These are phyloP conservation scores for Hymenotorrendiella dingleyae DNA, from an alignment of 2,329 filamentous ascomycete genomes.

Conservation along the genomic window DNA sequence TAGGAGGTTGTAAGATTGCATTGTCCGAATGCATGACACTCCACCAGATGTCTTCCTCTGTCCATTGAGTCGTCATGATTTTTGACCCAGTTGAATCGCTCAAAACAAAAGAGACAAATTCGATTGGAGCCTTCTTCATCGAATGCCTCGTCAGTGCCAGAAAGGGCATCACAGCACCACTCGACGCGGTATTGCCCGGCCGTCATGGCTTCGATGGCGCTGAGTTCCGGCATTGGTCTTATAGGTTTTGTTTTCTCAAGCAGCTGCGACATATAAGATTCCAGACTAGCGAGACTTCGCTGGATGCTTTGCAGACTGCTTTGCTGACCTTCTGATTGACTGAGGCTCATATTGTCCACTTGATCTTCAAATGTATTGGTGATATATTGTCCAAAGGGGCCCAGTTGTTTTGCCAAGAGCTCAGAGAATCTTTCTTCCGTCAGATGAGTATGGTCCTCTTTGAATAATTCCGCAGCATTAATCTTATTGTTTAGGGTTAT, in stretches of 20 bases:
- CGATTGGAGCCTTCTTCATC: neutral
- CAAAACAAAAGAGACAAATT: neutral
- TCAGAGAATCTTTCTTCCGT: neutral
- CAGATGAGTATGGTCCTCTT: neutral
- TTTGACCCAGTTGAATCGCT: neutral
- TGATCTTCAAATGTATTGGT: neutral
- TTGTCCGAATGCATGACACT: neutral
- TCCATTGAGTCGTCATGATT: neutral
- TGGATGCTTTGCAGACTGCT: neutral
- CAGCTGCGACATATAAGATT: neutral
- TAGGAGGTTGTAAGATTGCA: neutral
- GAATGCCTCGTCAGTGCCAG: neutral
- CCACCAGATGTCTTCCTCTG: neutral
- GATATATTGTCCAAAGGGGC: neutral
- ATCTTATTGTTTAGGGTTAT: neutral
- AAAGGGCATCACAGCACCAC: neutral
- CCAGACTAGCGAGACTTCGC: neutral
- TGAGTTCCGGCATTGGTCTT: too few relatives aligned
- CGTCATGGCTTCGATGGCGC: neutral
- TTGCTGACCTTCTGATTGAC: neutral
- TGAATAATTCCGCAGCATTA: neutral
- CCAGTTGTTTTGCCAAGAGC: neutral
- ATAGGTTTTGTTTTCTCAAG: too few relatives aligned
- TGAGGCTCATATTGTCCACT: neutral
- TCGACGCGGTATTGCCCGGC: neutral